Evolutionary conservation across 768 basidiomycete species (phyloP).

Genomic region (Lyophyllum shimeji): DNA sequence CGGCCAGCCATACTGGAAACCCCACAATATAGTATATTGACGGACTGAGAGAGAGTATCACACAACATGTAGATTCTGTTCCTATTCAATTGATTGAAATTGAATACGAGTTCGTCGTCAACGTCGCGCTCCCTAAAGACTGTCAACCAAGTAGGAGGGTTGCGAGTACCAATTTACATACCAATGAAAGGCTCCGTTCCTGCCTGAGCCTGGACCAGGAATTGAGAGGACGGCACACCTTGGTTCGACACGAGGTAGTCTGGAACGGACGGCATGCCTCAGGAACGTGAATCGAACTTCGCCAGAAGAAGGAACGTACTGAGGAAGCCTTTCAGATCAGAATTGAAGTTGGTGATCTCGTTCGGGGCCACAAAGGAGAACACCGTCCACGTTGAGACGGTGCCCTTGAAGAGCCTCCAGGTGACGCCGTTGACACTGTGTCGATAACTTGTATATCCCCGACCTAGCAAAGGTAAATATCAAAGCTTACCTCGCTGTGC

Average conservation of each 20-base stretch:
- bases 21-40: too few relatives aligned
- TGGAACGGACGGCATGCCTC: constrained; percentile 7
- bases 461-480: not conserved
- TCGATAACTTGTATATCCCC: not conserved
- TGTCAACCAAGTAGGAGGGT: not conserved
- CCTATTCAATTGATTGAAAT: constrained; percentile 31
- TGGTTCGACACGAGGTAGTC: constrained; percentile 29
- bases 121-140: constrained; percentile 27
- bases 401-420: constrained; percentile 33
- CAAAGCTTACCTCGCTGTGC: constrained; percentile 25
- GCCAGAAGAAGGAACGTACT: constrained; percentile 17
- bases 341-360: constrained; percentile 33
- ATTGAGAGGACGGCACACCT: constrained; percentile 30
- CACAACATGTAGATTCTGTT: too few relatives aligned
- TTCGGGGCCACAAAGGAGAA: constrained; percentile 34
- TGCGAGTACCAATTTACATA: not conserved
- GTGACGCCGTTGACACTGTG: constrained; percentile 25
- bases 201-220: constrained; percentile 34
- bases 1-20: too few relatives aligned
- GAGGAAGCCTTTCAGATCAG: constrained; percentile 33
- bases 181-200: constrained; percentile 32
- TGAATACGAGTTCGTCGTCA: constrained; percentile 29
- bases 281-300: not conserved
- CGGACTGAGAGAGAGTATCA: too few relatives aligned
- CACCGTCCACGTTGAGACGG: constrained; percentile 30